Conservation (phyloP, 305 asterid genomes). For the Fraxinus sp. region DNA sequence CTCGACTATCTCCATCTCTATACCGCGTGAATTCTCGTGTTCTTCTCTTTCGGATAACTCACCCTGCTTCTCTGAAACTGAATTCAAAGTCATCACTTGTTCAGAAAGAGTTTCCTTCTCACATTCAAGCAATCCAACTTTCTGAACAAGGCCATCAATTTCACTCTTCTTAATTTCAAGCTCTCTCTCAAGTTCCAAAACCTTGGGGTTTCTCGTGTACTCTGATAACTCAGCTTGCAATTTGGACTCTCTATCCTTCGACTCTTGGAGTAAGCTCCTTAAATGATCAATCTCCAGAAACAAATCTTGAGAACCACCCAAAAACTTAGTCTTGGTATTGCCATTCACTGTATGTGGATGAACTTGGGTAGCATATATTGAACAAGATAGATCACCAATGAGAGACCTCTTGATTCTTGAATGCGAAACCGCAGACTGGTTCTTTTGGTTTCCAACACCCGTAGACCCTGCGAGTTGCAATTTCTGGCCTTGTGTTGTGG, state of each 20-base stretch:
- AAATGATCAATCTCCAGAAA: slow-evolving; percentile 79
- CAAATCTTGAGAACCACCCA: slow-evolving; percentile 59
- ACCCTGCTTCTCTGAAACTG: slow-evolving; percentile 44
- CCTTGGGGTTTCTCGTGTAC: slow-evolving; percentile 42
- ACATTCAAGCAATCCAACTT: slow-evolving; percentile 52
- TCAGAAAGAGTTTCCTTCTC: slow-evolving; percentile 52
- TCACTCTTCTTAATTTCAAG: slow-evolving; percentile 57
- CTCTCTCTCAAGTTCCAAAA: slow-evolving; percentile 59
- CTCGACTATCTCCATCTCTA: slow-evolving; percentile 82
- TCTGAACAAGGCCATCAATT: slow-evolving; percentile 50
- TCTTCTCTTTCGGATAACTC: slow-evolving; percentile 32
- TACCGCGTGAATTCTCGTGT: slow-evolving; percentile 31
- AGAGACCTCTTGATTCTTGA: slow-evolving; percentile 77
- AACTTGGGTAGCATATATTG: slow-evolving; percentile 57
- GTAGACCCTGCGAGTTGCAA: slow-evolving; percentile 41
- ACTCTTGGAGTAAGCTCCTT: slow-evolving; percentile 75
- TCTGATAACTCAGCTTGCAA: slow-evolving; percentile 69
- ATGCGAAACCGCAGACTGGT: slow-evolving; percentile 33
- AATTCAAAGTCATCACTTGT: slow-evolving; percentile 45
- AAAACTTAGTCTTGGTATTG: slow-evolving; percentile 43
- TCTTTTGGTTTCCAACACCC: slow-evolving; percentile 40
- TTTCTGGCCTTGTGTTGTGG: slow-evolving; percentile 56
- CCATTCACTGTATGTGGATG: slow-evolving; percentile 53
- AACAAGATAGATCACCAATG: slow-evolving; percentile 76
- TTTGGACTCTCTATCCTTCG: slow-evolving; percentile 73